Evolutionary conservation across 2,329 filamentous ascomycete species (phyloP), one percentile per base, ranked within the genome.

Genomic region (Ophiognomonia clavigignenti-juglandacearum): DNA sequence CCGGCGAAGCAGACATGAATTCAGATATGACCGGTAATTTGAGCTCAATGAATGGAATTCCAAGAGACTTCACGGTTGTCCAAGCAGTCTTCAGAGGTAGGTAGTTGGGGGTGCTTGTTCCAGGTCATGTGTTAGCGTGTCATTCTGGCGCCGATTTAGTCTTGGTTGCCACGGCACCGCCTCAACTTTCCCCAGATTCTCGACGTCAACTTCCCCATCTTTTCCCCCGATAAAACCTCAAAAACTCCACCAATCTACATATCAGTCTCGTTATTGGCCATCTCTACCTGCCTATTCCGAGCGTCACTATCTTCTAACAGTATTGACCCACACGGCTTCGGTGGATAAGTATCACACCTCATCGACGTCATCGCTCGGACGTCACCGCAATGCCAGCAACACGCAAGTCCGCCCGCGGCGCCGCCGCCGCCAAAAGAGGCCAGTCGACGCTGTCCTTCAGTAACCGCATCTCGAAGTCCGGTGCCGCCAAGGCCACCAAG

Each of bases 361-460:
- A 29, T 34, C 46, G 35, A 53, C 52, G 50, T 54, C 50, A 51
- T 52, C 38, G 10, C 51, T 47, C 45, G n/a, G n/a, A n/a, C n/a
- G n/a, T 31, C 37, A n/a, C 24, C 56, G 64, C 54, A 39, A 78
- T 79, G 74, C 72, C 74, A 36, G 61, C 66, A 42, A 74, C 75
- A 16, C 66, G 73, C 64, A 69, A 72, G 60, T 72, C 75, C n/a
- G 62, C 70, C 34, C 64, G 65, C 56, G 63, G 60, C 54, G 57
- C 61, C 53, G 61, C 65, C 39, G 56, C 64, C 46, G n/a, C n/a
- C n/a, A n/a, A 61, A 64, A 22, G 55, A 62, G 18, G 61, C 61
- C 78, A 82, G 54, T 72, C 75, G 8, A 81, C 74, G 31, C 69
- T 80, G 49, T 79, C 73, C 60, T 82, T 82, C 67, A 72, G 77